These are phyloP conservation scores for Phytophthora hybrid DNA, from an alignment of 352 stramenopile genomes.

Conservation along the genomic window DNA sequence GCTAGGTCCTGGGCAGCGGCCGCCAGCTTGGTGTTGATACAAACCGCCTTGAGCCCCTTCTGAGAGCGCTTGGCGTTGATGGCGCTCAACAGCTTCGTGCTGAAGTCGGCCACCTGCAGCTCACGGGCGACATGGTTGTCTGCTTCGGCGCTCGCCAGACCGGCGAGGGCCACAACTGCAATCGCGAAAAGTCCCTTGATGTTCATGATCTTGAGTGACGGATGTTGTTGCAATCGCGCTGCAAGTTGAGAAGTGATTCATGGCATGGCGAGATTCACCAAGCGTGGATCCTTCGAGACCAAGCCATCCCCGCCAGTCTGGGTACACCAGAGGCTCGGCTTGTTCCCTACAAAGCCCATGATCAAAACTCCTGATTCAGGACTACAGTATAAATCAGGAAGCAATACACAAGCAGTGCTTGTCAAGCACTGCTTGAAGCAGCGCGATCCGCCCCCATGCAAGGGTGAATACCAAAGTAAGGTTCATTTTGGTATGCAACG, in stretches of 20 bases:
- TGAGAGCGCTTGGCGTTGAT: slow-evolving; percentile 51
- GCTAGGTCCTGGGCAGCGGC: slow-evolving; percentile 34
- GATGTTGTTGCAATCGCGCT: slow-evolving; percentile 3
- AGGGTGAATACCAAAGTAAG: no score
- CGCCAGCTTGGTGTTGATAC: slow-evolving; percentile 49
- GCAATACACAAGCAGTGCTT: no score
- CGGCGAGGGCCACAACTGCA: slow-evolving; percentile 27
- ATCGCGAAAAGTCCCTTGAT: slow-evolving; percentile 42
- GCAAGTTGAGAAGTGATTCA: slow-evolving; percentile 32
- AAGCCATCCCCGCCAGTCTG: neutral
- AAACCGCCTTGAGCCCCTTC: slow-evolving; percentile 42
- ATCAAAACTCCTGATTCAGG: neutral
- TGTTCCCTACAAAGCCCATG: slow-evolving; percentile 23
- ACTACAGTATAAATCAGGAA: neutral
- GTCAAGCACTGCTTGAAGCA: no score
- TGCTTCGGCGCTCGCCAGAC: slow-evolving; percentile 27
- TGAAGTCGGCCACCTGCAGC: slow-evolving; percentile 50
- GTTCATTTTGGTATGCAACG: no score
- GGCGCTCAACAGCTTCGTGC: slow-evolving; percentile 39
- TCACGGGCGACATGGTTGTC: slow-evolving; percentile 25
- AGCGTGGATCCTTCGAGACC: neutral
- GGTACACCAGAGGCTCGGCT: neutral
- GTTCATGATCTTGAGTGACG: slow-evolving; percentile 26
- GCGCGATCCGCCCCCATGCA: no score
- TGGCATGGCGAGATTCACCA: neutral